Percentiles rank a stretch among this genome's conserved stretches.
phyloP scores from a whole-genome alignment of 441 rosid species.

The Gossypium gossypioides region DNA sequence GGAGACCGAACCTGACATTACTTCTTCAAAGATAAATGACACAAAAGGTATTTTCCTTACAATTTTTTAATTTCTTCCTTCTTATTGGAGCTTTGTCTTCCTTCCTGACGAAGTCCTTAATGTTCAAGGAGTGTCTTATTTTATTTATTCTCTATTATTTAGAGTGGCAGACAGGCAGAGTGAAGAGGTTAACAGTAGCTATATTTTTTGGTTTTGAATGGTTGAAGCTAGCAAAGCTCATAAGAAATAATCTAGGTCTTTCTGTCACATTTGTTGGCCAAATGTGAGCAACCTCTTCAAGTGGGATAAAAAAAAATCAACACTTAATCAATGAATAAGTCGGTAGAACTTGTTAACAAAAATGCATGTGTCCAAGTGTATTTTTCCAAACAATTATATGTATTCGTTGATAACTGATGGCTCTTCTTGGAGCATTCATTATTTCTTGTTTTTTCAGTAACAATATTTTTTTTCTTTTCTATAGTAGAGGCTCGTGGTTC shows the following conservation, averaged over 20 bases:
- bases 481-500: constrained; percentile 33
- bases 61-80: not conserved
- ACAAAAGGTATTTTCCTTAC: constrained; percentile 38
- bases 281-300: not conserved
- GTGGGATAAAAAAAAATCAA: not conserved
- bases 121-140: not conserved
- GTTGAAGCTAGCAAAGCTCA: not conserved
- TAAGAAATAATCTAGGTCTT: not conserved
- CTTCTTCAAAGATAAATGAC: constrained; percentile 26
- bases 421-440: constrained; percentile 2
- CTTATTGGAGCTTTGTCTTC: not conserved
- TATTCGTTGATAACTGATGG: not conserved
- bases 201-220: not conserved
- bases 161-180: not conserved
- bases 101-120: not conserved
- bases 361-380: not conserved
- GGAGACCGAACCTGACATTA: constrained; percentile 40
- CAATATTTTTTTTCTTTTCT: constrained; percentile 7
- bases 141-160: not conserved
- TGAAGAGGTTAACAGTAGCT: constrained; percentile 4
- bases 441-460: not conserved
- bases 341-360: not conserved
- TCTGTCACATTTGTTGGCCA: not conserved
- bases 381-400: not conserved
- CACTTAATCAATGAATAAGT: not conserved